Evolutionary conservation across 192 early-diverging fungal genomes (phyloP), one percentile per base, ranked within the genome.

Genomic region (Geranomyces variabilis): DNA sequence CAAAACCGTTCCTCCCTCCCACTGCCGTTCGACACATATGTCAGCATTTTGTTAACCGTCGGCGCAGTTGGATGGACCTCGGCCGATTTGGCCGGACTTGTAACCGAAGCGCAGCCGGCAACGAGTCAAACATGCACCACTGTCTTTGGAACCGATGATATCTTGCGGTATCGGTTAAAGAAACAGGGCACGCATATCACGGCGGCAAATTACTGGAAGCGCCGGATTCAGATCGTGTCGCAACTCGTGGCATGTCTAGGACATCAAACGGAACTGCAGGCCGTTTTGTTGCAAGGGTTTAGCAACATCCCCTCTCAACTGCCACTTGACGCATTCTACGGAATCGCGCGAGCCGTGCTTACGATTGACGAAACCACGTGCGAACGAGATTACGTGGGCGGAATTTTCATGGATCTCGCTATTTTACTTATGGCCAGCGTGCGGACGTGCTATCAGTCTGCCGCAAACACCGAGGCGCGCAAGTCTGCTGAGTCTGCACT

Each of bases 41-140:
- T 28, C 9, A 71, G 75, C 53, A 19, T 76, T 14, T 44, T 76
- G 62, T 9, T 70, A 6, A 76, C 75, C 6, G 41, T 76, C 33
- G 75, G 75, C 26, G 48, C 56, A 15, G 75, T 76, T 10, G 75
- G 75, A 15, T 65, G 49, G 26, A 70, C 53, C 17, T 12, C 62
- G 8, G 34, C 63, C 10, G 72, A 74, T 22, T 0, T 74, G 17
- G 47, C 33, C n/a, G 63, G 26, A 24, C 19, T 53, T 26, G 24
- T 7, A 9, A 53, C 6, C 17, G 24, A 53, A 53, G 19, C n/a
- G 19, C 51, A 26, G 51, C 19, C 24, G 3, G n/a, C 17, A 17
- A 4, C 24, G 51, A 26, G 5, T 3, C 36, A 41, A 41, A 41
- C 3, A 7, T 41, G 3, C 36, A 10, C 22, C 36, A 10, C 22